Percentiles rank a stretch among this genome's conserved stretches.
Evolutionary conservation across 306 rosid genomes (phyloP).

Genomic region (Trifolium repens): DNA sequence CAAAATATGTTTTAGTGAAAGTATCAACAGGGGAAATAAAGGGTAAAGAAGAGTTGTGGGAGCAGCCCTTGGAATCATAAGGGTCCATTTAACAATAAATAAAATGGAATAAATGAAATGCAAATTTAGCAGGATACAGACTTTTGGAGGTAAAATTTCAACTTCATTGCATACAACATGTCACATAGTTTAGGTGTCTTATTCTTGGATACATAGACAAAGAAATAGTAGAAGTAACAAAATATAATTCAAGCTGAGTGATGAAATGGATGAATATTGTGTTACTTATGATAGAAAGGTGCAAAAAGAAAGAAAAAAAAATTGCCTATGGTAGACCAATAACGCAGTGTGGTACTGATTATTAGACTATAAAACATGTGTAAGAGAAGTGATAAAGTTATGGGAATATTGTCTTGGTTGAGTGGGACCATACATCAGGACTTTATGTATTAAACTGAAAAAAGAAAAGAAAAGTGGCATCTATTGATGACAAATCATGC

Average conservation of each 20-base stretch:
- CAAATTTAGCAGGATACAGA: not conserved
- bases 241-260: not conserved
- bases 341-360: not conserved
- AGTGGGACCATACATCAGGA: not conserved
- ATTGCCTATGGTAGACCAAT: not conserved
- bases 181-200: not conserved
- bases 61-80: not conserved
- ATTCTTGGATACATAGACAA: not conserved
- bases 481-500: not conserved
- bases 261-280: conserved; percentile 21
- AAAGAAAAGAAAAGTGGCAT: not conserved
- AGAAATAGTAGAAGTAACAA: not conserved
- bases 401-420: not conserved
- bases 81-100: not conserved
- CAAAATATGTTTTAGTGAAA: conserved; percentile 6
- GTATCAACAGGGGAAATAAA: not conserved
- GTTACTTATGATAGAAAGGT: not conserved
- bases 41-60: not conserved
- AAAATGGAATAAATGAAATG: not conserved
- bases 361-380: not conserved
- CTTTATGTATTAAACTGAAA: not conserved
- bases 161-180: conserved; percentile 1
- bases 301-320: not conserved
- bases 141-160: not conserved
- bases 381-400: not conserved